A percentile compares a stretch with the other conserved stretches of the same genome.
phyloP scores from a whole-genome alignment of 495 filamentous ascomycete genomes.

The Xylaria telfairii region DNA sequence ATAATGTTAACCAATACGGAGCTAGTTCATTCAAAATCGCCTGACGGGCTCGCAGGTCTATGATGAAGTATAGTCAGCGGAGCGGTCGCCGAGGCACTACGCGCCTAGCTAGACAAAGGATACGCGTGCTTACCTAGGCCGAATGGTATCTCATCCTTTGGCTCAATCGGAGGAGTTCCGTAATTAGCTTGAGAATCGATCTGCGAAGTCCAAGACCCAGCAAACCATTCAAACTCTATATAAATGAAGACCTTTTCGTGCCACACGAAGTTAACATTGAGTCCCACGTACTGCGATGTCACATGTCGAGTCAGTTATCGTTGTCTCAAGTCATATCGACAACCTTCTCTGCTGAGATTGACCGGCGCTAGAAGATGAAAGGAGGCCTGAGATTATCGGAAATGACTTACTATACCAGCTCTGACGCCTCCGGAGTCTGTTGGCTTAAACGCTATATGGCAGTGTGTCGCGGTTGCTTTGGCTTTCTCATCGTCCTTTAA shows the following conservation, averaged over 20 bases:
- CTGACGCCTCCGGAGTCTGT: background rate
- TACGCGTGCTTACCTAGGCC: background rate
- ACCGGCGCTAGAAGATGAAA: background rate
- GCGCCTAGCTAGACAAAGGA: background rate
- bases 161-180: background rate
- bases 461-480: background rate
- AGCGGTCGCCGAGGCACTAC: background rate
- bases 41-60: background rate
- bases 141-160: background rate
- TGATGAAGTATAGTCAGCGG: background rate
- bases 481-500: background rate
- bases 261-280: background rate
- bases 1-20: background rate
- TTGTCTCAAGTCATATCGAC: background rate
- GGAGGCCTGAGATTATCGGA: background rate
- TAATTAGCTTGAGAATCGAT: background rate
- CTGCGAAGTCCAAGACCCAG: background rate
- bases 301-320: background rate
- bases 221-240: background rate
- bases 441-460: background rate
- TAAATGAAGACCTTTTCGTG: background rate
- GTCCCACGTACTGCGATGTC: background rate
- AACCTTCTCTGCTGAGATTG: background rate
- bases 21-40: background rate
- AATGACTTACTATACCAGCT: conserved; percentile 1